Base-by-base conservation (phyloP, 2,329 filamentous ascomycete genomes). In the Sclerotinia subarctica region DNA sequence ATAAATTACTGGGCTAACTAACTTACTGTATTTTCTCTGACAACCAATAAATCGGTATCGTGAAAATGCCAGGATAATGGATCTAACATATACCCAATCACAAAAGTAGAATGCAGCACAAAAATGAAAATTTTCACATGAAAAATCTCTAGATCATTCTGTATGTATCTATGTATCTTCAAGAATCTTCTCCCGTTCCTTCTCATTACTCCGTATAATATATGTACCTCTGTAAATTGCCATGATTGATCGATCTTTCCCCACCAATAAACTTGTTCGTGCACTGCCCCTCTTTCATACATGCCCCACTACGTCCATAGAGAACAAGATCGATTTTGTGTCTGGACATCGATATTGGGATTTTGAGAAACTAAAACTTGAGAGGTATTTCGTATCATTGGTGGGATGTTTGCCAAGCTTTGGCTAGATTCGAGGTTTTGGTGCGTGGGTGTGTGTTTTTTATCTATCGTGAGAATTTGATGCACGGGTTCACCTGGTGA, bases 291-390 rank as follows among this genome's bases (percentile, higher is more conserved):
- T 59, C 35, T 26, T 42, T 19, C 26, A 47, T 35, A 19, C 10
- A 35, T n/a, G 21, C n/a, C 56, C 24, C 42, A 46, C 42, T 26
- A 52, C 17, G 5, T 54, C 17, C 38, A 35, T 10, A 35, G 35
- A 35, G 35, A n/a, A 24, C 57, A 59, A 59, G 57, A 59, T 59
- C 57, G 57, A 46, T 13, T 47, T 59, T 59, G 24, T 32, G 17
- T 59, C 24, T 21, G 44, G 38, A 59, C 57, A 47, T 59, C 42
- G 42, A 59, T 59, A 46, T 59, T 19, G 46, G 15, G 38, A 42
- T 17, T 46, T 59, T 46, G 13, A 10, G 56, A 26, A 11, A 10
- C n/a, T 17, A 42, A 42, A 44, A 1, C 1, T 26, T 2, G 1
- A 53, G 51, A 53, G 51, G 8, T 32, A 4, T n/a, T 17, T 10